Evolutionary conservation across 106 monocot species (phyloP).

Genomic region (Acorus gramineus): DNA sequence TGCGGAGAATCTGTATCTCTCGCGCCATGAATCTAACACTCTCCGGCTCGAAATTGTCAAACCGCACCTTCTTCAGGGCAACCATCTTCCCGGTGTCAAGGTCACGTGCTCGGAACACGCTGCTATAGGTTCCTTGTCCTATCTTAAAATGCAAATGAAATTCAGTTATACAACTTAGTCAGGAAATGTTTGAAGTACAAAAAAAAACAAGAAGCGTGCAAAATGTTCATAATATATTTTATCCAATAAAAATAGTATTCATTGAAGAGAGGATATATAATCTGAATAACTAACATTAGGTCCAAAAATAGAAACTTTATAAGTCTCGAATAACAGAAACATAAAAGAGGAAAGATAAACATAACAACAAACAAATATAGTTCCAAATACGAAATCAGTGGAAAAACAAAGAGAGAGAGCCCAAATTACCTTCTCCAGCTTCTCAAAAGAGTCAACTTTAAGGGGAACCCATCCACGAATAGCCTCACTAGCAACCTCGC

Average conservation of each 20-base stretch:
- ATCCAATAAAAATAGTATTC: no score
- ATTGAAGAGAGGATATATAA: no score
- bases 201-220: no score
- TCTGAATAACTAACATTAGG: no score
- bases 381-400: no score
- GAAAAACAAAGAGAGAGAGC: no score
- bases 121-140: slow-evolving; percentile 78
- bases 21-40: slow-evolving; percentile 73
- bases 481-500: slow-evolving; percentile 50
- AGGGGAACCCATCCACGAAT: slow-evolving; percentile 67
- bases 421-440: slow-evolving; percentile 60
- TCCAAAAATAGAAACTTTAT: neutral
- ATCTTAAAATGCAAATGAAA: slow-evolving; percentile 31
- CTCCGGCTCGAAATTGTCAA: slow-evolving; percentile 73
- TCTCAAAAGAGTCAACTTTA: slow-evolving; percentile 59
- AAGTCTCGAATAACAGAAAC: neutral
- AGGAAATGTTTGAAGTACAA: neutral
- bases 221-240: no score
- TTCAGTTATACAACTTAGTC: slow-evolving; percentile 4
- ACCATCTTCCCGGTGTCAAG: slow-evolving; percentile 55
- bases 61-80: slow-evolving; percentile 68
- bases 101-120: slow-evolving; percentile 62
- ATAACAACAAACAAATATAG: no score
- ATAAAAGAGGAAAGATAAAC: neutral
- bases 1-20: slow-evolving; percentile 61